Evolutionary conservation across 257 asterid genomes (phyloP).

Genomic region (Lavandula angustifolia): DNA sequence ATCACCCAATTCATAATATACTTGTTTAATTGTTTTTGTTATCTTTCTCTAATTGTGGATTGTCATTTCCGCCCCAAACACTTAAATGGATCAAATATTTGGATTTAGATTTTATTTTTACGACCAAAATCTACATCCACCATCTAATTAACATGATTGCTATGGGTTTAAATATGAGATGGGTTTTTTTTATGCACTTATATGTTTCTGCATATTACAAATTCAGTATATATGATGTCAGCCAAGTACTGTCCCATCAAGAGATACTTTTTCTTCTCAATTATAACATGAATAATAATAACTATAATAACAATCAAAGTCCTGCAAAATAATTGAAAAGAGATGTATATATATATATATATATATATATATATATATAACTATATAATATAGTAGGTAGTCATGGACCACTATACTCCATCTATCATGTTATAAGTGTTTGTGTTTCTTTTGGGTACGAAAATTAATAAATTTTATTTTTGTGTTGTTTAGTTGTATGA

Average conservation of each 20-base stretch:
- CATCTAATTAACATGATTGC: no score
- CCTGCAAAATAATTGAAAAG: slow-evolving; percentile 8
- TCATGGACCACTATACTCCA: slow-evolving; percentile 10
- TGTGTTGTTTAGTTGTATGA: no score
- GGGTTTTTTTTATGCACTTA: no score
- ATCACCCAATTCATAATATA: neutral
- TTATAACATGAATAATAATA: neutral
- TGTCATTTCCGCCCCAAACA: neutral
- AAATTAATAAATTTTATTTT: no score
- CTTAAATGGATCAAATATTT: neutral
- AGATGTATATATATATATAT: neutral
- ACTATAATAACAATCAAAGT: slow-evolving; percentile 23
- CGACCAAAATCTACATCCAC: no score
- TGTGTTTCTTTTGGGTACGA: no score
- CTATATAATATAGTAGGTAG: neutral
- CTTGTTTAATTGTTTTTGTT: neutral
- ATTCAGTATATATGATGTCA: neutral
- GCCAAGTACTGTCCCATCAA: neutral
- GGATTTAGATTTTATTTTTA: neutral
- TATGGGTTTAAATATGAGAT: no score
- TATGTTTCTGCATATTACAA: neutral
- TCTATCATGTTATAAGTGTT: no score
- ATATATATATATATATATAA: neutral
- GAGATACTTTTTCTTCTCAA: slow-evolving; percentile 17
- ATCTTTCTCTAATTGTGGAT: neutral